Evolutionary conservation across 2,329 filamentous ascomycete species (phyloP), one percentile per base, ranked within the genome.

Genomic region (Tolypocladium inflatum): DNA sequence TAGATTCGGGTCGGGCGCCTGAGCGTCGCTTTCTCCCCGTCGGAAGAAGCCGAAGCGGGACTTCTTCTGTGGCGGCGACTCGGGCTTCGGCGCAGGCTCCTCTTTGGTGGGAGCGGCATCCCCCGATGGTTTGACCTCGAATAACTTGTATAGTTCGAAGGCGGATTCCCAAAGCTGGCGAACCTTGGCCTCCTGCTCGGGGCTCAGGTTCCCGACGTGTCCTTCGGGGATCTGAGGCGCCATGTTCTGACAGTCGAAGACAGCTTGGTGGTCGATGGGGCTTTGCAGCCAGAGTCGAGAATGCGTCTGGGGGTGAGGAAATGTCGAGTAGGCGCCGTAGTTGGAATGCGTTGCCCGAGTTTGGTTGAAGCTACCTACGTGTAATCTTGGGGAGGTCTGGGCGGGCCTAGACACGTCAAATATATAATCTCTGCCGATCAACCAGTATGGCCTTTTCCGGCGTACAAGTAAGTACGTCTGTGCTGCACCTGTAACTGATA

Each of bases 171-270:
- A 99, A 64, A 97, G 82, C 72, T 95, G 88, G 67, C 88, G 89
- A 59, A 99, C 78, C 76, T 95, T 97, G 62, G 83, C 83, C 67
- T 96, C 90, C 74, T 99, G 86, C 62, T 97, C 92, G 4, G 85
- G 73, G 19, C 91, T 97, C 59, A 99, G 80, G 65, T 90, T 96
- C 60, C 90, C 91, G 57, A 91, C 83, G 61, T 91, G 86, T 56
- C 94, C 94, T 17, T 48, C 43, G 9, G 23, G 23, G 2, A 9
- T 30, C 5, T 48, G 23, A 19, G 13, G 17, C 10, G 23, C 23
- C 43, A 48, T 48, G 23, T 4, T 30, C 23, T 19, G 43, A 19
- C 17, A 10, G n/a, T 23, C 23, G 38, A 5, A 19, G 38, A 38
- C 10, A 38, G 7, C 17, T n/a, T 6, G 43, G 23, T 21, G 43